phyloP scores from a whole-genome alignment of 805 yeast genomes.

The Teunomyces kruisii region DNA sequence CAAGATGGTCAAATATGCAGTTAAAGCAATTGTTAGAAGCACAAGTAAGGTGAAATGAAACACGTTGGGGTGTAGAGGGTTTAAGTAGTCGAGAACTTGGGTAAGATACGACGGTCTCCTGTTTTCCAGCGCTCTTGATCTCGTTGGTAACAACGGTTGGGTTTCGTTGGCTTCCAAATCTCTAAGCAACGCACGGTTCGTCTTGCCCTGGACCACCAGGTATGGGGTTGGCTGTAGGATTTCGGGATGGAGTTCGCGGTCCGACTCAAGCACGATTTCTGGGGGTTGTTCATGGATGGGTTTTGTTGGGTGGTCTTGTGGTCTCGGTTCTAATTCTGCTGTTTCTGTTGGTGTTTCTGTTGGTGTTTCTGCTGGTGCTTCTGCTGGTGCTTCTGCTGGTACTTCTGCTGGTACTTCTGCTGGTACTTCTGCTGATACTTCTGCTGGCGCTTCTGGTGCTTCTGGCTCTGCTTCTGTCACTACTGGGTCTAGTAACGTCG shows the following conservation, averaged over 20 bases:
- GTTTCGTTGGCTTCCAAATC: constrained; percentile 1
- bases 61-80: constrained; percentile 7
- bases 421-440: not conserved
- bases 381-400: not conserved
- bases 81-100: constrained; percentile 2
- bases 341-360: not conserved
- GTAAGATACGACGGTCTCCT: not conserved
- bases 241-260: not conserved
- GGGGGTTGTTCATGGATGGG: not conserved
- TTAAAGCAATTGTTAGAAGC: constrained; percentile 4
- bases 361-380: not conserved
- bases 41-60: constrained; percentile 6
- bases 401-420: not conserved
- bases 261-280: not conserved
- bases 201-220: not conserved
- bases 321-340: too few species aligned
- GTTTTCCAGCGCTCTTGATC: not conserved
- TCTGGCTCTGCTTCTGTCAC: not conserved
- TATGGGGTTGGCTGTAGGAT: not conserved
- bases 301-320: not conserved
- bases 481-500: not conserved
- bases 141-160: not conserved
- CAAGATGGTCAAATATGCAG: constrained; percentile 2
- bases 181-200: too few species aligned
- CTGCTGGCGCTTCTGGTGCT: not conserved